Base-by-base conservation (phyloP, 2,329 filamentous ascomycete species). In the Drechmeria coniospora region DNA sequence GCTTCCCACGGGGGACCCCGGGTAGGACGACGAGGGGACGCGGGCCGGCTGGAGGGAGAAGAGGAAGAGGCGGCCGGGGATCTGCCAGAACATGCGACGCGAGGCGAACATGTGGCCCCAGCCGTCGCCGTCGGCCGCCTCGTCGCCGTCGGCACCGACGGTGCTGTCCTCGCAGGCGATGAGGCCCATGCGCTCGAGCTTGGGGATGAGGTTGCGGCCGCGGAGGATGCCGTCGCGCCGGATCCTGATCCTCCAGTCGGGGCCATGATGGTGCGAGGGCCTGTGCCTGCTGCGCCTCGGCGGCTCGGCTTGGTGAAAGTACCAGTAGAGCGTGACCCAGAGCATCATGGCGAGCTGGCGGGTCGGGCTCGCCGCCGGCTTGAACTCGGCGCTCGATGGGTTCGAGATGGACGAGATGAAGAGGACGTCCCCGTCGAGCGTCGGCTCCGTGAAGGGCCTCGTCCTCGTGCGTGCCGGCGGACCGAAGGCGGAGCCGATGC, bases 311-410 rank as follows among this genome's bases (percentile, higher is more conserved):
- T 92, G 82, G 55, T 94, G 86, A 43, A 94, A 95, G 59, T 95
- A 95, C 87, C 87, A 95, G 60, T 83, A 93, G 23, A 95, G 61
- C 1, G 83, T 86, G 19, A 84, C 74, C 81, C 83, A 95, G 6
- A 95, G 65, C 79, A 94, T 92, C 81, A 94, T 84, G 39, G 87
- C 87, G 34, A 93, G 81, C 55, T 92, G 81, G 24, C 86, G 66
- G 1, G 83, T 90, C 0, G 82, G 82, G 35, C 83, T 92, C 10
- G 65, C 73, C 2, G 78, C 69, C 1, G 82, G 73, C 46, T 79
- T 82, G 57, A 79, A 92, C 26, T 93, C 83, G 46, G 57, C 71
- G 49, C 64, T 79, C 27, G 78, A 79, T 0, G 87, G 83, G 39
- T 79, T 82, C 27, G 82, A 87, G 36, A 93, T 84, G 35, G 81